These are phyloP conservation scores for Sextonia rubra DNA, from an alignment of 164 flowering plant species.

Conservation along the genomic window DNA sequence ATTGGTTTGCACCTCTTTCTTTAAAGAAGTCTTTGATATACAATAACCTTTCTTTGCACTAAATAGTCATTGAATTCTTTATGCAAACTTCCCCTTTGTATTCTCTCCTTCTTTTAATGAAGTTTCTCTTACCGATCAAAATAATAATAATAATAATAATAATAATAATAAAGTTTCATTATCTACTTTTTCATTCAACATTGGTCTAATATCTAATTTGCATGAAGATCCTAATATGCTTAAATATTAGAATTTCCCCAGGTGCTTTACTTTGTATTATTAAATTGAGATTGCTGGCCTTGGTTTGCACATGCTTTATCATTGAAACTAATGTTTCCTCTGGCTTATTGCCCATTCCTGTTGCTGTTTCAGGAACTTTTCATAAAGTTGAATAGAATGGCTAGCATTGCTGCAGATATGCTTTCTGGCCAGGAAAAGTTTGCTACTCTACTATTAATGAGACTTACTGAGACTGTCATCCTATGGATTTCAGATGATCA, in stretches of 20 bases:
- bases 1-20: too few relatives aligned
- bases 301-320: neutral
- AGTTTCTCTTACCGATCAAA: too few relatives aligned
- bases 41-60: too few relatives aligned
- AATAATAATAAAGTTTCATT: too few relatives aligned
- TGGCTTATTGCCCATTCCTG: neutral
- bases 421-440: slow-evolving; percentile 93
- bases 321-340: neutral
- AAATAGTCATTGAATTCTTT: too few relatives aligned
- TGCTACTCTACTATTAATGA: slow-evolving; percentile 82
- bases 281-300: neutral
- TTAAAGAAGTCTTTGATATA: too few relatives aligned
- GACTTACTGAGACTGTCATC: slow-evolving; percentile 93
- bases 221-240: neutral
- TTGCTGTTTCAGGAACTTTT: slow-evolving; percentile 67
- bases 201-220: neutral
- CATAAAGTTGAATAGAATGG: slow-evolving; percentile 59
- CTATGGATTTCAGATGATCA: slow-evolving; percentile 93
- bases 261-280: neutral
- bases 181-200: neutral
- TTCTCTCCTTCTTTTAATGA: too few relatives aligned
- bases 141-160: too few relatives aligned
- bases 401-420: slow-evolving; percentile 84
- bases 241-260: neutral
- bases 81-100: too few relatives aligned